Evolutionary conservation across 2,329 filamentous ascomycete species (phyloP).

Genomic region (Beauveria australis): DNA sequence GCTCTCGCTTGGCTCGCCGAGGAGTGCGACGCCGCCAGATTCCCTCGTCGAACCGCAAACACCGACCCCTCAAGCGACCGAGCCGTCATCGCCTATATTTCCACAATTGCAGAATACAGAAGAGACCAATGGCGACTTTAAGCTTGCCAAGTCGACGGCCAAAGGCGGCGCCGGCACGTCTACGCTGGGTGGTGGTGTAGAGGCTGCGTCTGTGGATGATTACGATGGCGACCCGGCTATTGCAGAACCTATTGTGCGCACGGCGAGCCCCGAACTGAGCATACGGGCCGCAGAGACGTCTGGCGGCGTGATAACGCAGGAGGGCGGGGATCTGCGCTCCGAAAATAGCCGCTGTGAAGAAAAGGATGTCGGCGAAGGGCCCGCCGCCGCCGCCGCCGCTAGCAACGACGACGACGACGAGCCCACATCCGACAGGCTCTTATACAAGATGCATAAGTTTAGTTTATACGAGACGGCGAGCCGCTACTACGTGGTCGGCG

Average conservation of each 20-base stretch:
- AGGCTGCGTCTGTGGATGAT: conserved; percentile 42
- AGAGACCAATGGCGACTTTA: conserved; percentile 15
- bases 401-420: conserved; percentile 25
- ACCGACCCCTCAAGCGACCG: background rate
- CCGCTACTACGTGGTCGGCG: conserved; percentile 88
- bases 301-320: background rate
- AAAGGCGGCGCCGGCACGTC: conserved; percentile 38
- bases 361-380: background rate
- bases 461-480: conserved; percentile 94
- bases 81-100: conserved; percentile 22
- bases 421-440: conserved; percentile 27
- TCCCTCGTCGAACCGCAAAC: background rate
- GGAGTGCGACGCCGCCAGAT: background rate
- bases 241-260: conserved; percentile 49
- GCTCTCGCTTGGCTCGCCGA: background rate
- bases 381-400: conserved; percentile 11
- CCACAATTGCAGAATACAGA: conserved; percentile 30
- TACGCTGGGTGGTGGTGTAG: conserved; percentile 48
- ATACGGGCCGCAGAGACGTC: conserved; percentile 16
- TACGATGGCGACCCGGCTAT: conserved; percentile 52
- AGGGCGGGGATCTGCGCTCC: background rate
- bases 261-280: conserved; percentile 41
- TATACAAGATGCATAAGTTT: conserved; percentile 84
- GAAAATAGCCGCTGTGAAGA: background rate
- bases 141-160: background rate